Percentiles rank a stretch among this genome's conserved stretches.
Conservation (phyloP, 1,284 basidiomycete species). For the Laetiporus sulphureus region DNA sequence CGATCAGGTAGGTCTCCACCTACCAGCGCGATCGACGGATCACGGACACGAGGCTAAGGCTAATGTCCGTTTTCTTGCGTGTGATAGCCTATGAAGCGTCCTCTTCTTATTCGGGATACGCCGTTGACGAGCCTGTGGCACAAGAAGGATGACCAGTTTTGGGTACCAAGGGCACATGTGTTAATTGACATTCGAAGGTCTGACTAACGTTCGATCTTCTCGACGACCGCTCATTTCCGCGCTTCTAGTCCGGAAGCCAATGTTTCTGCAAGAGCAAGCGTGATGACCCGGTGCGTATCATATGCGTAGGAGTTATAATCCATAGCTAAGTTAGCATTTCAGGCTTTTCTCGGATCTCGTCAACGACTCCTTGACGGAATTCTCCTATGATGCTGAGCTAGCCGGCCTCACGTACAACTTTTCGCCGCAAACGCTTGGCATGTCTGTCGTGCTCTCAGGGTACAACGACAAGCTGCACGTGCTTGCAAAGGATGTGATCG, state of each 20-base stretch:
- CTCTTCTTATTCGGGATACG: slow-evolving; percentile 71
- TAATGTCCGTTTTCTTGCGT: too few species aligned
- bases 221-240: neutral
- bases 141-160: slow-evolving; percentile 95
- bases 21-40: neutral
- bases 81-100: slow-evolving; percentile 62
- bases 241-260: slow-evolving; percentile 44
- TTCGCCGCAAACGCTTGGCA: slow-evolving; percentile 57
- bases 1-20: slow-evolving; percentile 38
- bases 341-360: slow-evolving; percentile 87
- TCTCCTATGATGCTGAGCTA: slow-evolving; percentile 89
- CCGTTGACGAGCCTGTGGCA: slow-evolving; percentile 78
- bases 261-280: slow-evolving; percentile 47
- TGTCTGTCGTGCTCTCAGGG: slow-evolving; percentile 71
- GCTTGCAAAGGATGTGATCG: slow-evolving; percentile 72
- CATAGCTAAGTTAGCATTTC: slow-evolving; percentile 13
- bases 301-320: neutral
- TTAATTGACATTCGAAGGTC: slow-evolving; percentile 69
- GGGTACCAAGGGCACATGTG: slow-evolving; percentile 84
- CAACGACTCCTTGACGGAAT: slow-evolving; percentile 86
- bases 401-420: slow-evolving; percentile 85
- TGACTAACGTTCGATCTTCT: slow-evolving; percentile 7
- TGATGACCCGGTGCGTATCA: slow-evolving; percentile 52
- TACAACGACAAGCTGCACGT: slow-evolving; percentile 94
- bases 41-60: too few species aligned